Conservation (phyloP, 1,284 basidiomycete species). For the Pascua guehoae region DNA sequence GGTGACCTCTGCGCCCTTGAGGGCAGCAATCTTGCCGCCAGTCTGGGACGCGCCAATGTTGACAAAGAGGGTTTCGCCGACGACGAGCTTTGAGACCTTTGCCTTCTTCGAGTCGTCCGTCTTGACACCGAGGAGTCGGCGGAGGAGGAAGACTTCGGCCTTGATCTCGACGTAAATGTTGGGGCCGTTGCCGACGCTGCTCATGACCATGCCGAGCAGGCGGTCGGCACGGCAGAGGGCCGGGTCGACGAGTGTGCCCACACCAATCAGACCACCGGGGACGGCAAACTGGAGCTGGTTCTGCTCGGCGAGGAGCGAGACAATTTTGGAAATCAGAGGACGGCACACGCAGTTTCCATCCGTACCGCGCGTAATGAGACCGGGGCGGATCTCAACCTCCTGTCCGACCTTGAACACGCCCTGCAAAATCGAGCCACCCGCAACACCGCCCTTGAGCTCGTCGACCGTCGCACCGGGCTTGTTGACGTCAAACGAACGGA, state of each 20-base stretch:
- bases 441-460: conserved; percentile 96
- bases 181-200: conserved; percentile 87
- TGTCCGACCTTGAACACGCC: conserved; percentile 82
- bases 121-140: conserved; percentile 94
- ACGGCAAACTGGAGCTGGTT: conserved; percentile 94
- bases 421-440: conserved; percentile 90
- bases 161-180: conserved; percentile 77
- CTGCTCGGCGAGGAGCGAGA: conserved; percentile 89
- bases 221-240: conserved; percentile 96
- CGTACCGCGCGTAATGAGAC: conserved; percentile 92
- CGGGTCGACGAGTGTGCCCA: conserved; percentile 93
- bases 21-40: conserved; percentile 82
- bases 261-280: conserved; percentile 95
- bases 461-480: conserved; percentile 96
- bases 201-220: conserved; percentile 92
- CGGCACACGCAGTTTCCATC: conserved; percentile 87
- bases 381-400: conserved; percentile 96
- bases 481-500: conserved; percentile 99
- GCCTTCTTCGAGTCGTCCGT: conserved; percentile 98
- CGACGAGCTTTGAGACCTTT: conserved; percentile 83
- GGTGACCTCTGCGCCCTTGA: conserved; percentile 89
- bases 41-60: conserved; percentile 94
- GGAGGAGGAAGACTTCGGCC: conserved; percentile 72
- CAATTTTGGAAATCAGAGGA: conserved; percentile 88
- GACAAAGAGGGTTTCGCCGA: conserved; percentile 89